Percentiles rank a stretch among this genome's conserved stretches.
Evolutionary conservation across 2,329 filamentous ascomycete genomes (phyloP).

Genomic region (Cordyceps javanica): DNA sequence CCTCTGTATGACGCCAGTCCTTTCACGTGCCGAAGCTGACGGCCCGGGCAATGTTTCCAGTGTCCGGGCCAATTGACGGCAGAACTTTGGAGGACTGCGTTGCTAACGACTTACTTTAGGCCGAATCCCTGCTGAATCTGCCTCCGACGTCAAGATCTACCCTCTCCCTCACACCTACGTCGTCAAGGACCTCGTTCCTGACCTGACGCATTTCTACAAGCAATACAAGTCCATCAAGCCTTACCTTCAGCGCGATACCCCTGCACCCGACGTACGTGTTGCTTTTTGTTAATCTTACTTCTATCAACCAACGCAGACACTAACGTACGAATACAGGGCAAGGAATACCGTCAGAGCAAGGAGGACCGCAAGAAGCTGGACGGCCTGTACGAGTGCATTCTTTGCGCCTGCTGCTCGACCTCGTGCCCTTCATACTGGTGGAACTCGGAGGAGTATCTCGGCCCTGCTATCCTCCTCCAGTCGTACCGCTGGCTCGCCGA

Average conservation of each 20-base stretch:
- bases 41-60: background rate
- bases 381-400: slow-evolving; percentile 97
- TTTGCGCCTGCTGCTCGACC: slow-evolving; percentile 98
- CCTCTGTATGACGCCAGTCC: slow-evolving; percentile 62
- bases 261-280: slow-evolving; percentile 68
- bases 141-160: slow-evolving; percentile 87
- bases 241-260: slow-evolving; percentile 87
- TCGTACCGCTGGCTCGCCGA: slow-evolving; percentile 97
- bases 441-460: slow-evolving; percentile 98
- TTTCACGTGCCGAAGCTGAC: background rate
- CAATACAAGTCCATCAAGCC: slow-evolving; percentile 99
- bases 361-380: slow-evolving; percentile 95
- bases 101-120: slow-evolving; percentile 47
- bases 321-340: slow-evolving; percentile 53
- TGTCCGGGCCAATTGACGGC: background rate
- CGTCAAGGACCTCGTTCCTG: slow-evolving; percentile 96
- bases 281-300: background rate
- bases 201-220: slow-evolving; percentile 99
- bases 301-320: background rate
- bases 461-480: slow-evolving; percentile 91
- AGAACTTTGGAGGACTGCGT: background rate
- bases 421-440: slow-evolving; percentile 99
- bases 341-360: slow-evolving; percentile 85
- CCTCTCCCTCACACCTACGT: slow-evolving; percentile 97
- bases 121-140: slow-evolving; percentile 82